Evolutionary conservation across 371 early-diverging fungal genomes (phyloP).

Genomic region (Apophysomyces elegans): DNA sequence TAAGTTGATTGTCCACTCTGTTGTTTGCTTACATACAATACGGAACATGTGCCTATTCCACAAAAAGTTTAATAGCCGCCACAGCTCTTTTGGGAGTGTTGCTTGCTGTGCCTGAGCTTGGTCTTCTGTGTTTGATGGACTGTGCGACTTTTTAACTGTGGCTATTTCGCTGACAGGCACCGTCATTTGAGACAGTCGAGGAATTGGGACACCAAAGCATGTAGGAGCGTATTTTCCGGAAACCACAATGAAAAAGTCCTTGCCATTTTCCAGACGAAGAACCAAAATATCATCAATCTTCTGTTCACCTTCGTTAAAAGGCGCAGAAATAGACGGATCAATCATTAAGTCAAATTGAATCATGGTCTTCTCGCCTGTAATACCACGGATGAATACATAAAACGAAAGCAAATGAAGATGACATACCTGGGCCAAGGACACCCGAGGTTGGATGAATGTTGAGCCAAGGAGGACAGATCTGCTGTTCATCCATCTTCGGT

Average conservation of each 20-base stretch:
- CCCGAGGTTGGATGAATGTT: slow-evolving; percentile 67
- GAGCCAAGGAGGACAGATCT: slow-evolving; percentile 69
- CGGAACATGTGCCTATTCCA: slow-evolving; percentile 50
- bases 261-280: slow-evolving; percentile 79
- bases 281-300: slow-evolving; percentile 79
- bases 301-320: slow-evolving; percentile 70
- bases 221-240: slow-evolving; percentile 73
- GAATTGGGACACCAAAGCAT: slow-evolving; percentile 76
- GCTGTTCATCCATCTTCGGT: slow-evolving; percentile 60
- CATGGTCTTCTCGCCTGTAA: slow-evolving; percentile 56
- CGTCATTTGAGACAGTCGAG: slow-evolving; percentile 60
- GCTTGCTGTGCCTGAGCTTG: slow-evolving; percentile 40
- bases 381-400: background rate
- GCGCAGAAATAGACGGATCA: slow-evolving; percentile 61
- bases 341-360: slow-evolving; percentile 75
- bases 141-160: background rate
- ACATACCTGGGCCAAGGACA: slow-evolving; percentile 70
- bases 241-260: slow-evolving; percentile 83
- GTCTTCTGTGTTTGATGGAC: background rate
- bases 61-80: slow-evolving; percentile 83
- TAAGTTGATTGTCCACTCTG: background rate
- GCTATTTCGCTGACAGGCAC: slow-evolving; percentile 53
- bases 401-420: background rate
- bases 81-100: slow-evolving; percentile 81
- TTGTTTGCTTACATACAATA: slow-evolving; percentile 26